A percentile compares a stretch with the other conserved stretches of the same genome.
Evolutionary conservation across 1,284 basidiomycete genomes (phyloP).

Genomic region (Sporisorium reilianum): DNA sequence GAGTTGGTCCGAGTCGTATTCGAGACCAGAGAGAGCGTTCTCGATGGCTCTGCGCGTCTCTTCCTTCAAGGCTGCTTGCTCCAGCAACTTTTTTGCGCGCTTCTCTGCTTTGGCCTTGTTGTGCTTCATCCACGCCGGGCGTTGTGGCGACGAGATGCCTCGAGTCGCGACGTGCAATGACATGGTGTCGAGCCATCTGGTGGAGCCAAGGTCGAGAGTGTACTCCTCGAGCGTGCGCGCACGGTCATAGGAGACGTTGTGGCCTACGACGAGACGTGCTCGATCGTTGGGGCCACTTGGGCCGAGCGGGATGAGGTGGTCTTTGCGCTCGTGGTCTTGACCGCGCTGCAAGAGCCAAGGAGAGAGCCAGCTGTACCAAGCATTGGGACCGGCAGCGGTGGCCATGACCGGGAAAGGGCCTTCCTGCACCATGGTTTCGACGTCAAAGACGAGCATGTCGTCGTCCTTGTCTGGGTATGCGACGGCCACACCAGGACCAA

Average conservation of each 20-base stretch:
- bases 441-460: slow-evolving; percentile 86
- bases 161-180: slow-evolving; percentile 92
- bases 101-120: slow-evolving; percentile 74
- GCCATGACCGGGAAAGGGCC: slow-evolving; percentile 89
- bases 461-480: slow-evolving; percentile 73
- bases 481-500: slow-evolving; percentile 65
- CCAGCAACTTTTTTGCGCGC: slow-evolving; percentile 72
- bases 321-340: slow-evolving; percentile 71
- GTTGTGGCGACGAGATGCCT: slow-evolving; percentile 94
- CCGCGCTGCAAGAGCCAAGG: slow-evolving; percentile 87
- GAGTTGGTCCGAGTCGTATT: slow-evolving; percentile 49
- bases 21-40: slow-evolving; percentile 49
- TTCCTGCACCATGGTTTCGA: slow-evolving; percentile 89
- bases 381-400: slow-evolving; percentile 82
- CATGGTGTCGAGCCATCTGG: slow-evolving; percentile 94
- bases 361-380: slow-evolving; percentile 97
- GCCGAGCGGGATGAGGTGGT: slow-evolving; percentile 82
- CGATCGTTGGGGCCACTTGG: slow-evolving; percentile 40
- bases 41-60: slow-evolving; percentile 53
- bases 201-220: slow-evolving; percentile 77
- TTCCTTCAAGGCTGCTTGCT: slow-evolving; percentile 68
- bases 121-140: slow-evolving; percentile 90
- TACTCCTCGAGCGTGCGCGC: slow-evolving; percentile 89
- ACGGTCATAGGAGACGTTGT: slow-evolving; percentile 95
- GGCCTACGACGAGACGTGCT: slow-evolving; percentile 83